These are phyloP conservation scores for Fusarium sp. DNA, from an alignment of 2,329 filamentous ascomycete species.

Conservation along the genomic window DNA sequence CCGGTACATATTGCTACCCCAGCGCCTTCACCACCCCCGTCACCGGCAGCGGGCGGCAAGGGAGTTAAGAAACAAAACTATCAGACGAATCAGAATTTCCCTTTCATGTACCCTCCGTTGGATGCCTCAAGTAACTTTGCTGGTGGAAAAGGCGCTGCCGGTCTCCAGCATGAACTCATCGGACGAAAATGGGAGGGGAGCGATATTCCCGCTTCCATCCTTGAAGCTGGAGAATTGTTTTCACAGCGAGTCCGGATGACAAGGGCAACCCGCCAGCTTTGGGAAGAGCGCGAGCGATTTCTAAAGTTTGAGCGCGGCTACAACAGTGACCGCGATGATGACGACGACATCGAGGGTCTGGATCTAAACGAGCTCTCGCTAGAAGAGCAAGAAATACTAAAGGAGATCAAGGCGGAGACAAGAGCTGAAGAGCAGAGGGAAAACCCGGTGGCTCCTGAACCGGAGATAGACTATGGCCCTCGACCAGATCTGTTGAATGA, in stretches of 20 bases:
- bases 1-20: slow-evolving; percentile 99
- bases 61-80: slow-evolving; percentile 99
- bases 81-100: slow-evolving; percentile 98
- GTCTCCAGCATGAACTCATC: slow-evolving; percentile 82
- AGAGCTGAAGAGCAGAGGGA: slow-evolving; percentile 46
- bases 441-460: slow-evolving; percentile 35
- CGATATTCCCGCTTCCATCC: slow-evolving; percentile 92
- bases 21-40: slow-evolving; percentile 93
- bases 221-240: slow-evolving; percentile 94
- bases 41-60: slow-evolving; percentile 87
- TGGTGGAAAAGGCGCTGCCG: slow-evolving; percentile 87
- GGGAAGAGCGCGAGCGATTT: slow-evolving; percentile 92
- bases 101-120: slow-evolving; percentile 94
- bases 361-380: slow-evolving; percentile 60
- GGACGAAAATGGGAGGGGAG: slow-evolving; percentile 93
- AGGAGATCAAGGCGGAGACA: slow-evolving; percentile 56
- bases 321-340: slow-evolving; percentile 67
- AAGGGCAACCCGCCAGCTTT: slow-evolving; percentile 89
- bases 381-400: slow-evolving; percentile 57
- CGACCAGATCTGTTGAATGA: slow-evolving; percentile 61
- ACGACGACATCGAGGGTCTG: slow-evolving; percentile 62
- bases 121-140: slow-evolving; percentile 90
- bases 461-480: slow-evolving; percentile 61
- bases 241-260: slow-evolving; percentile 91
- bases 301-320: slow-evolving; percentile 94